A percentile compares a stretch with the other conserved stretches of the same genome.
Evolutionary conservation across 805 yeast genomes (phyloP).

Genomic region (Metschnikowia matae): DNA sequence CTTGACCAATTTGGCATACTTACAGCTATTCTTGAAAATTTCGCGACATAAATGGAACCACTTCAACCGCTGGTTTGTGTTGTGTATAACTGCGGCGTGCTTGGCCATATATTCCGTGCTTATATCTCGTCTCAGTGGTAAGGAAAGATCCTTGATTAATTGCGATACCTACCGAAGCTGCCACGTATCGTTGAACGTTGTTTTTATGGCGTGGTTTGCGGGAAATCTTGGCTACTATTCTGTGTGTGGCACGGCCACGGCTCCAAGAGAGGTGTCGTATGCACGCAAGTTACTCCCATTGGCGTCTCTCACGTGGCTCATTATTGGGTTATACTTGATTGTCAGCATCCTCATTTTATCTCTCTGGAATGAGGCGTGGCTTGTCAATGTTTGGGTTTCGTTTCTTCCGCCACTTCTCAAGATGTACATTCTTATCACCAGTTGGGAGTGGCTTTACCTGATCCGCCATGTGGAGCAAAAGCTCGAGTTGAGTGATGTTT

Average conservation of each 20-base stretch:
- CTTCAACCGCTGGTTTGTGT: constrained; percentile 23
- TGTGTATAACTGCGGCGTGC: constrained; percentile 13
- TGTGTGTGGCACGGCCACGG: constrained; percentile 27
- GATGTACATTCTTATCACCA: constrained; percentile 47
- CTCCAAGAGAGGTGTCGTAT: constrained; percentile 40
- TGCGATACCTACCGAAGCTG: constrained; percentile 5
- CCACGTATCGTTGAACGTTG: constrained; percentile 21
- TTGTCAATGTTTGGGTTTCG: constrained; percentile 48
- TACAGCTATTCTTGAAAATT: constrained; percentile 41
- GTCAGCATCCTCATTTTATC: constrained; percentile 25
- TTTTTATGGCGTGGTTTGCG: constrained; percentile 27
- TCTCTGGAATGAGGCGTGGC: constrained; percentile 28
- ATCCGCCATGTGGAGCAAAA: constrained; percentile 48
- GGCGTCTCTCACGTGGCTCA: constrained; percentile 41
- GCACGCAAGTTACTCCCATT: constrained; percentile 45
- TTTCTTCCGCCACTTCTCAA: constrained; percentile 42
- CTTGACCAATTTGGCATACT: constrained; percentile 51
- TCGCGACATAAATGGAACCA: constrained; percentile 20
- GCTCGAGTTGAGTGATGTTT: constrained; percentile 51
- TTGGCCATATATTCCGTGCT: constrained; percentile 11
- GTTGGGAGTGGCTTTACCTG: constrained; percentile 66
- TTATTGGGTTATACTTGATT: constrained; percentile 37
- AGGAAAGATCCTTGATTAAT: constrained; percentile 6
- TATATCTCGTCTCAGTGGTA: constrained; percentile 14
- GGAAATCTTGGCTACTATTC: constrained; percentile 37